Conservation (phyloP, 257 asterid genomes). For the Capsicum baccatum region DNA sequence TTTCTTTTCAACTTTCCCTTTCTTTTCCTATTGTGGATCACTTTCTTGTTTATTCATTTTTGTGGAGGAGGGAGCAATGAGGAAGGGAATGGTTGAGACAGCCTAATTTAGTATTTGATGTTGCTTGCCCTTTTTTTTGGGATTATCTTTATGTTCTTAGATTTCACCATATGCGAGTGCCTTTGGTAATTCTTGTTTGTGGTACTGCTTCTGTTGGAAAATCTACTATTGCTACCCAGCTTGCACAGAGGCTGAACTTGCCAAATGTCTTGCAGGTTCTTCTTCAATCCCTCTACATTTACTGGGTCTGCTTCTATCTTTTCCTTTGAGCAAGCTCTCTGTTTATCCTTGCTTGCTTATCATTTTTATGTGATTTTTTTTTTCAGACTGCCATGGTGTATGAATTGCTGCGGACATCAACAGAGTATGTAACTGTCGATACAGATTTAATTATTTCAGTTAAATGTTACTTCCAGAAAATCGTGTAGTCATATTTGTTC, state of each 20-base stretch:
- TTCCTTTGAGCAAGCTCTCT: constrained; percentile 28
- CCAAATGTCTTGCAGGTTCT: constrained; percentile 95
- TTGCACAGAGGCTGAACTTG: constrained; percentile 96
- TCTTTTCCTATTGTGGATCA: not conserved
- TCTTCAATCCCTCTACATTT: constrained; percentile 18
- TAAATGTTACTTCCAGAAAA: not conserved
- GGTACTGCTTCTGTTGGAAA: constrained; percentile 99
- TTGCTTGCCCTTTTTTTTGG: constrained; percentile 26
- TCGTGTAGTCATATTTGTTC: constrained; percentile 2
- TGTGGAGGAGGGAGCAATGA: constrained; percentile 15
- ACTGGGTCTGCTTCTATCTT: constrained; percentile 25
- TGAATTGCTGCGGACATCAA: constrained; percentile 94
- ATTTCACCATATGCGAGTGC: constrained; percentile 97
- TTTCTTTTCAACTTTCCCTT: not conserved
- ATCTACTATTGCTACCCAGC: constrained; percentile 97
- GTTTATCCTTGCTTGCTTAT: constrained; percentile 33
- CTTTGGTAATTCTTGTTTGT: constrained; percentile 97
- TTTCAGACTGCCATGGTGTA: constrained; percentile 97
- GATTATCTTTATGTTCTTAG: constrained; percentile 48
- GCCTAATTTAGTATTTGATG: constrained; percentile 30
- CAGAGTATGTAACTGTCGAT: constrained; percentile 72
- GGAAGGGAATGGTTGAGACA: constrained; percentile 7
- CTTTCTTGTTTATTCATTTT: not conserved
- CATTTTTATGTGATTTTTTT: constrained; percentile 34
- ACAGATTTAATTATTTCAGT: constrained; percentile 16